Percentiles rank a stretch among this genome's conserved stretches.
phyloP scores from a whole-genome alignment of 257 asterid genomes.

The Nicotiana sylvestris region DNA sequence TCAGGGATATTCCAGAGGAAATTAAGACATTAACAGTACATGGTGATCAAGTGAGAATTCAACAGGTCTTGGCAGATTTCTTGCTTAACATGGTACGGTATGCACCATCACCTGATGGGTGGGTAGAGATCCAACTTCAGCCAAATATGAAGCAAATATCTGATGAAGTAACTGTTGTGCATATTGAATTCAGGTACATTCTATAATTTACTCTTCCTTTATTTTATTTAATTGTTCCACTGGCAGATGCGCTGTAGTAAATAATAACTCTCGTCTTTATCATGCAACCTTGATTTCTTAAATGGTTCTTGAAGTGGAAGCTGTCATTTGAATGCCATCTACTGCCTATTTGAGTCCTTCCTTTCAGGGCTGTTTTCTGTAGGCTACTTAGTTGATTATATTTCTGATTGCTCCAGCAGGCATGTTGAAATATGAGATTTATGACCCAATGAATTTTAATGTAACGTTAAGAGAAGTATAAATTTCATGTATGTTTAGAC shows the following conservation, averaged over 20 bases:
- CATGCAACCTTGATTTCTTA: neutral
- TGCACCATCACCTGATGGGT: conserved; percentile 71
- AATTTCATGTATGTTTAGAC: neutral
- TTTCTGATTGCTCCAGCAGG: neutral
- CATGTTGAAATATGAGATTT: neutral
- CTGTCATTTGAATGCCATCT: neutral
- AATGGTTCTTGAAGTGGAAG: neutral
- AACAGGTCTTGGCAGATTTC: conserved; percentile 77
- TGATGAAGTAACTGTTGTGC: conserved; percentile 41
- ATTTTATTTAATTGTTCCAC: neutral
- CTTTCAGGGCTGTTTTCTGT: neutral
- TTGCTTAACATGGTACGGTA: conserved; percentile 60
- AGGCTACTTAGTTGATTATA: neutral
- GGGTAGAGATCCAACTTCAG: conserved; percentile 81
- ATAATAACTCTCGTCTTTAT: neutral
- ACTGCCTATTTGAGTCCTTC: neutral
- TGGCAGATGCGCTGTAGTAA: neutral
- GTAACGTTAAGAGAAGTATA: neutral
- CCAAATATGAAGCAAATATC: conserved; percentile 60
- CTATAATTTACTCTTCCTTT: neutral
- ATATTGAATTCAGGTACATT: conserved; percentile 64
- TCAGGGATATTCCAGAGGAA: conserved; percentile 79
- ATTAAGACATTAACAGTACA: conserved; percentile 55
- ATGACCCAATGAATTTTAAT: neutral
- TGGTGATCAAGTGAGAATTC: conserved; percentile 82